Conservation (phyloP, 1,139 yeast species). For the Debaryomycetaceae sp. region DNA sequence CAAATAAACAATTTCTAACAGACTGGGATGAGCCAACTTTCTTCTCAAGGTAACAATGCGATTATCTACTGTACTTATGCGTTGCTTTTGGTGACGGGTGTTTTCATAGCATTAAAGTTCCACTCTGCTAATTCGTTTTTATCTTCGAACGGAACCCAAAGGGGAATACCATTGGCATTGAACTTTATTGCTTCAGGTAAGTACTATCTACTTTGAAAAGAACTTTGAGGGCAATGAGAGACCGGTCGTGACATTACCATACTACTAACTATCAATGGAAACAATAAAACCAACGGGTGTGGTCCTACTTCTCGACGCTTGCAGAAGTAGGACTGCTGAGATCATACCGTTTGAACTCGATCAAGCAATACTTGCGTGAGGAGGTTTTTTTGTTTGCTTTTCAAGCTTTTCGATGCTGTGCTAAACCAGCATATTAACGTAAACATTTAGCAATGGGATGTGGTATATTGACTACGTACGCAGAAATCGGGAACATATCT, state of each 20-base stretch:
- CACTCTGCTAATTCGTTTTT: constrained; percentile 53
- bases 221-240: neutral
- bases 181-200: constrained; percentile 87
- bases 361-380: constrained; percentile 90
- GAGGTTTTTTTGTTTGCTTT: constrained; percentile 31
- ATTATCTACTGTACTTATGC: constrained; percentile 74
- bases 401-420: neutral
- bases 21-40: constrained; percentile 23
- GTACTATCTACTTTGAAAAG: constrained; percentile 26
- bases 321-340: constrained; percentile 50
- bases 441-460: constrained; percentile 71
- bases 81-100: constrained; percentile 57
- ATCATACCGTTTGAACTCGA: constrained; percentile 80
- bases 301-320: constrained; percentile 12
- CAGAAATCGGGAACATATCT: constrained; percentile 79
- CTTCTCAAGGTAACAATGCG: constrained; percentile 58
- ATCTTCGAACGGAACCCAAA: constrained; percentile 76
- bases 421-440: constrained; percentile 2
- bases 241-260: neutral
- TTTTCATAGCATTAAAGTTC: constrained; percentile 53
- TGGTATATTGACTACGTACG: constrained; percentile 81
- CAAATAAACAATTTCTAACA: too few species aligned
- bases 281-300: constrained; percentile 50
- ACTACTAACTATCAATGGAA: neutral
- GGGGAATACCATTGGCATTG: constrained; percentile 75